Percentiles rank a stretch among this genome's conserved stretches.
phyloP scores from a whole-genome alignment of 345 rosid species.

The Eucalyptus brandiana region DNA sequence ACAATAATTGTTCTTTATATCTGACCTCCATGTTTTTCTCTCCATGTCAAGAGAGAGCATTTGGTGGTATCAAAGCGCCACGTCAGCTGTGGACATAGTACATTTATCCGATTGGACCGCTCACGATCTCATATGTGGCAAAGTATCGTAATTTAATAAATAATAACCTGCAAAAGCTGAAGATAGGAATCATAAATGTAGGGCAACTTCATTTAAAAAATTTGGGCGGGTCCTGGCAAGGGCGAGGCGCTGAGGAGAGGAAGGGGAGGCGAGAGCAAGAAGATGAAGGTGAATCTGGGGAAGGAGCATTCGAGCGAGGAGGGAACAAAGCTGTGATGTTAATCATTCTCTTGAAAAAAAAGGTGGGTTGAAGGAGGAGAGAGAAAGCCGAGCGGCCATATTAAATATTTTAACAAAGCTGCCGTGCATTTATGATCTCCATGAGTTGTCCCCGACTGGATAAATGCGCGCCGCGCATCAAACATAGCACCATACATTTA shows the following conservation, averaged over 20 bases:
- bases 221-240: background rate
- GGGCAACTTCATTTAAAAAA: background rate
- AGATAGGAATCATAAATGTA: background rate
- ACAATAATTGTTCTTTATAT: background rate
- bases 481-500: background rate
- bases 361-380: background rate
- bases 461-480: background rate
- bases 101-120: background rate
- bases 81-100: background rate
- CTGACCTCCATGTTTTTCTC: background rate
- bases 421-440: background rate
- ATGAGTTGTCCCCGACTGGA: background rate
- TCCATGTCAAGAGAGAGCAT: no score
- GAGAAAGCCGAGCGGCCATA: background rate
- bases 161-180: background rate
- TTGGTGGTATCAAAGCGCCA: background rate
- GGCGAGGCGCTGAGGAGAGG: background rate
- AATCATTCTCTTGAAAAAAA: background rate
- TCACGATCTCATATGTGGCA: background rate
- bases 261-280: background rate
- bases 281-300: background rate
- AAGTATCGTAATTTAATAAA: background rate
- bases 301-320: background rate
- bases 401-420: background rate
- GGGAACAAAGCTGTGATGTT: background rate